A percentile compares a stretch with the other conserved stretches of the same genome.
Conservation (phyloP, 2,329 filamentous ascomycete genomes). For the Fusarium sp. region DNA sequence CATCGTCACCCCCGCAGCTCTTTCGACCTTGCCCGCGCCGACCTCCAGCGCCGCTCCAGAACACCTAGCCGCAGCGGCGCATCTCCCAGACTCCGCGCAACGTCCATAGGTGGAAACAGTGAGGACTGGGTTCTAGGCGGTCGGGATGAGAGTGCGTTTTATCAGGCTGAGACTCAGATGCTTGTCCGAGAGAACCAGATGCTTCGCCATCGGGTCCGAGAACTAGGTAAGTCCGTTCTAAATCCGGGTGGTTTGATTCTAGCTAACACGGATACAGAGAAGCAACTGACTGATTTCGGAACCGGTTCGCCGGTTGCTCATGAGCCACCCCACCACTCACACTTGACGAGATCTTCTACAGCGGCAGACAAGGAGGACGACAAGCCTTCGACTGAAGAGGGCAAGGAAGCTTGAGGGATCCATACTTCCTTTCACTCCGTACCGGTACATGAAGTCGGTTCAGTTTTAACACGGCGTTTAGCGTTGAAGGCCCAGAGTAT, state of each 20-base stretch:
- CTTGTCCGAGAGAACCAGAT: constrained; percentile 84
- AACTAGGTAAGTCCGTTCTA: constrained; percentile 70
- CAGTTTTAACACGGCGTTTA: constrained; percentile 28
- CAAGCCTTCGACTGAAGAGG: constrained; percentile 21
- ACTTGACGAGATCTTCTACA: constrained; percentile 60
- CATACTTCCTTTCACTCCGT: neutral
- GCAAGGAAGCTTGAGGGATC: constrained; percentile 28
- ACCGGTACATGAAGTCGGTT: neutral
- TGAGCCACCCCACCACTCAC: constrained; percentile 62
- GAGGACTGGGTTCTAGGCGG: constrained; percentile 72
- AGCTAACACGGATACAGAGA: constrained; percentile 54
- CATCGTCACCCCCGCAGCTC: constrained; percentile 65
- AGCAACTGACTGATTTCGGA: constrained; percentile 60
- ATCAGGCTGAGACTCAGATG: constrained; percentile 84
- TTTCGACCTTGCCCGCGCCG: constrained; percentile 67
- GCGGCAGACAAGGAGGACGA: constrained; percentile 54
- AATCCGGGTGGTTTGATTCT: neutral
- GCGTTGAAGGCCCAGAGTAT: constrained; percentile 9
- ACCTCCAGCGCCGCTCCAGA: constrained; percentile 66
- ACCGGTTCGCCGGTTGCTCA: constrained; percentile 49
- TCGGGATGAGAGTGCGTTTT: constrained; percentile 80
- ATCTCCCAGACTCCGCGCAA: constrained; percentile 66
- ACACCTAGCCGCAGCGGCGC: constrained; percentile 68
- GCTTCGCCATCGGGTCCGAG: constrained; percentile 78
- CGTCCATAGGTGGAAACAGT: constrained; percentile 68